These are phyloP conservation scores for Acorus calamus DNA, from an alignment of 106 monocot genomes.

Conservation along the genomic window DNA sequence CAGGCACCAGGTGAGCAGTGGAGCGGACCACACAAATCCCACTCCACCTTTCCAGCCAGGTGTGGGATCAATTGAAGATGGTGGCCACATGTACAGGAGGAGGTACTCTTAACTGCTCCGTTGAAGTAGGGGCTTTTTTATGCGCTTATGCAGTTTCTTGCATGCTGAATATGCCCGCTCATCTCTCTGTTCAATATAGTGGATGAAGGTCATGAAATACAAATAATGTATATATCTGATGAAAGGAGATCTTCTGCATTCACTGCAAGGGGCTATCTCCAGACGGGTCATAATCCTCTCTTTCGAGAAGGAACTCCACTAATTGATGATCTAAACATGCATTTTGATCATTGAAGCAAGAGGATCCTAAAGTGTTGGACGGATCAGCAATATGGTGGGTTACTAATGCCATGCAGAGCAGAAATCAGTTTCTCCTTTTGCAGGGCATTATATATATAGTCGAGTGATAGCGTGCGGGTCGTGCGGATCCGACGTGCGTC, in stretches of 20 bases:
- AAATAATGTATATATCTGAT: constrained; percentile 1
- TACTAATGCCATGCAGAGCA: no score
- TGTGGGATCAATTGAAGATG: constrained; percentile 9
- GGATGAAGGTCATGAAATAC: constrained; percentile 2
- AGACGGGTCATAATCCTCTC: constrained; percentile 10
- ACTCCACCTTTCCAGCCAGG: constrained; percentile 5
- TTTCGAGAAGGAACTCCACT: constrained; percentile 8
- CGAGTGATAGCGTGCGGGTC: no score
- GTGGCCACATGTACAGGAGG: constrained; percentile 24
- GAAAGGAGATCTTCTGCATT: constrained; percentile 1
- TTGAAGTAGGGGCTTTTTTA: constrained; percentile 57
- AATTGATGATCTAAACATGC: constrained; percentile 4
- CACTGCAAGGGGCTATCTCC: constrained; percentile 12
- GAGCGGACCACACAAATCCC: constrained; percentile 5
- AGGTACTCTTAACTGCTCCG: constrained; percentile 31
- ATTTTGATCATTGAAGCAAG: no score
- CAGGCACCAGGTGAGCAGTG: constrained; percentile 21
- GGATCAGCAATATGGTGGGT: no score
- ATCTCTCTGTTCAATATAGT: constrained; percentile 11
- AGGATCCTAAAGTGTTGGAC: no score
- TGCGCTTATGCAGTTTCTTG: constrained; percentile 55
- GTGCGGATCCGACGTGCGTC: no score
- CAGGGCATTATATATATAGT: no score
- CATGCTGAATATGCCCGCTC: constrained; percentile 27
- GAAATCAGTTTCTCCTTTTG: no score